Evolutionary conservation across 192 early-diverging fungal species (phyloP).

Genomic region (Entomortierella beljakovae): DNA sequence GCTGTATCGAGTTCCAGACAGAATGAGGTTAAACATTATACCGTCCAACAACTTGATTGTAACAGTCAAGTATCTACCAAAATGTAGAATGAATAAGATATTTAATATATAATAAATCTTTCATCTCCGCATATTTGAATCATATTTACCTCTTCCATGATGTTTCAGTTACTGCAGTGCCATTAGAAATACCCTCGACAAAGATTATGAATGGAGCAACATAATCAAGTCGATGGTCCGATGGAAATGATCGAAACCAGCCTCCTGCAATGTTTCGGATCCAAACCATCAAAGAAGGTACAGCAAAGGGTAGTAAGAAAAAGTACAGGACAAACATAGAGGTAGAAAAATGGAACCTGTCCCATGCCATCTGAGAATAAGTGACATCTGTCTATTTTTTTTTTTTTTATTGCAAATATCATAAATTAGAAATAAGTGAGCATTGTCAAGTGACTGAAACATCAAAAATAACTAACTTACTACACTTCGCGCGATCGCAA

Average conservation of each 20-base stretch:
- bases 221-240: conserved; percentile 70
- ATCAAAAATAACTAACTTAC: conserved; percentile 54
- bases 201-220: conserved; percentile 61
- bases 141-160: conserved; percentile 59
- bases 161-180: conserved; percentile 57
- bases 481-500: conserved; percentile 28
- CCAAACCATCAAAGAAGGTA: conserved; percentile 78
- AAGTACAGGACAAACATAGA: conserved; percentile 71
- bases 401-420: neutral
- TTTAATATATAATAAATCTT: neutral
- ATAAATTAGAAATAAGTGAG: neutral
- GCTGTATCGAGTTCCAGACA: conserved; percentile 70
- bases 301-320: conserved; percentile 72
- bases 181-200: conserved; percentile 49
- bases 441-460: neutral
- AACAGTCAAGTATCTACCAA: conserved; percentile 31
- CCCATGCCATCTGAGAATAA: conserved; percentile 16
- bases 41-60: conserved; percentile 56
- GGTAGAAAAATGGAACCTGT: conserved; percentile 66
- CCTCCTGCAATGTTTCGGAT: conserved; percentile 75
- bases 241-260: conserved; percentile 76
- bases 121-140: conserved; percentile 33
- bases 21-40: conserved; percentile 60
- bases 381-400: neutral
- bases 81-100: neutral